Evolutionary conservation across 352 stramenopile species (phyloP).

Genomic region (Pythium phragmitis): DNA sequence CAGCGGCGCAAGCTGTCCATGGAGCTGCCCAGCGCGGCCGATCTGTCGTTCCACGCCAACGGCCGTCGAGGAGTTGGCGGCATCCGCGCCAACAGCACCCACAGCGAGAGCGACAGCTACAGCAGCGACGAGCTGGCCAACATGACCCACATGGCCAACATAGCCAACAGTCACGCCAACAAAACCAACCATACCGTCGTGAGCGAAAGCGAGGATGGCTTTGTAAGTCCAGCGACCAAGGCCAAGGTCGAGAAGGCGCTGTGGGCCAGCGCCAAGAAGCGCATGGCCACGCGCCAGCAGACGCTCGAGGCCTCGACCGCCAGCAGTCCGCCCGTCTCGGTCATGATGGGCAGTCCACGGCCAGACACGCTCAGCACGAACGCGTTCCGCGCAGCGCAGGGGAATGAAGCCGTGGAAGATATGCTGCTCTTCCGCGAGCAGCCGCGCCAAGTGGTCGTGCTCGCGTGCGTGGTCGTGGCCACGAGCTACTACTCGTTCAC

Average conservation of each 20-base stretch:
- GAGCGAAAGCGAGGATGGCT: slow-evolving; percentile 31
- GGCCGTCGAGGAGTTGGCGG: background rate
- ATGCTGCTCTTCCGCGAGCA: slow-evolving; percentile 78
- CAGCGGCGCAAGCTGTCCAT: slow-evolving; percentile 27
- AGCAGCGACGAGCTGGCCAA: background rate
- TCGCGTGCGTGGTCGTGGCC: slow-evolving; percentile 49
- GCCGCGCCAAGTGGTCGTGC: slow-evolving; percentile 75
- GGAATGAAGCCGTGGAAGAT: slow-evolving; percentile 52
- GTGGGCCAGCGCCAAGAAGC: slow-evolving; percentile 28
- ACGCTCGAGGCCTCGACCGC: slow-evolving; percentile 6
- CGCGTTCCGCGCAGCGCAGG: slow-evolving; percentile 59
- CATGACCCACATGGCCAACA: slow-evolving; percentile 1
- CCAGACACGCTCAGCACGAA: slow-evolving; percentile 33
- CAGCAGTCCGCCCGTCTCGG: background rate
- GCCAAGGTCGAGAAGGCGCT: slow-evolving; percentile 28
- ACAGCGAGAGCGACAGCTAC: background rate
- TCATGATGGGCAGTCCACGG: slow-evolving; percentile 18
- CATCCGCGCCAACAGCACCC: background rate
- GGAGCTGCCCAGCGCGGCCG: slow-evolving; percentile 19
- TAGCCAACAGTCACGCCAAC: background rate
- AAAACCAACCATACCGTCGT: slow-evolving; percentile 2
- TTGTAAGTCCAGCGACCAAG: slow-evolving; percentile 27
- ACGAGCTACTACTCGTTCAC: slow-evolving; percentile 85
- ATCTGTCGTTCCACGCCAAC: slow-evolving; percentile 13
- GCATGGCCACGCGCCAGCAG: slow-evolving; percentile 29